Percentiles rank a stretch among this genome's conserved stretches.
Evolutionary conservation across 495 filamentous ascomycete species (phyloP).

Genomic region (Trichoderma gamsii): DNA sequence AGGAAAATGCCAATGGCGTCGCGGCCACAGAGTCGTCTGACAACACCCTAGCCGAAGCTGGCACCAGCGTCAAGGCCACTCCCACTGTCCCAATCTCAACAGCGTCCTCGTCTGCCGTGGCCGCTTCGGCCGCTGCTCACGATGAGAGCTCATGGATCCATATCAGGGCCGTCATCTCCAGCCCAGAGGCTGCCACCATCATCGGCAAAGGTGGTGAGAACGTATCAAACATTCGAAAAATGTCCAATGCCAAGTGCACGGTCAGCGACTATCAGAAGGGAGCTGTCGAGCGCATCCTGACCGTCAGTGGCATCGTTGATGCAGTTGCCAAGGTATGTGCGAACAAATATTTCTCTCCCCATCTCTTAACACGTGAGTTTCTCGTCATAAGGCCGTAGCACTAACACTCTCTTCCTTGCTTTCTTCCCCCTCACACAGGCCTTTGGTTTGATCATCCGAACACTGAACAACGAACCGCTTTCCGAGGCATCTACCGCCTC

Average conservation of each 20-base stretch:
- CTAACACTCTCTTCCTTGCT: conserved; percentile 11
- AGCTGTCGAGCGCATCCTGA: conserved; percentile 93
- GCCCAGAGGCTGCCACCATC: conserved; percentile 87
- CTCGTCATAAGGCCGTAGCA: conserved; percentile 14
- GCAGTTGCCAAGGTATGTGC: conserved; percentile 84
- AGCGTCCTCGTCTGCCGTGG: conserved; percentile 32
- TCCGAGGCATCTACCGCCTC: conserved; percentile 77
- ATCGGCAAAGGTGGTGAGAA: conserved; percentile 93
- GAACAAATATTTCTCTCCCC: not conserved
- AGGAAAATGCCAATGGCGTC: conserved; percentile 42
- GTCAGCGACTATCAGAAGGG: conserved; percentile 97
- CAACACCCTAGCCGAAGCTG: conserved; percentile 70
- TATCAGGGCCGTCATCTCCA: conserved; percentile 91
- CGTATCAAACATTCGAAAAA: conserved; percentile 77
- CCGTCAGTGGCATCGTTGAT: conserved; percentile 91
- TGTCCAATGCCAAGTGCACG: conserved; percentile 94
- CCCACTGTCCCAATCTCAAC: conserved; percentile 39
- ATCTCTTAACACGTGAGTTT: conserved; percentile 18
- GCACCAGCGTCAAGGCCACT: conserved; percentile 39
- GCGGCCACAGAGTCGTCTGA: conserved; percentile 55
- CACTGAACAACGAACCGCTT: conserved; percentile 91
- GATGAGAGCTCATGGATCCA: conserved; percentile 97
- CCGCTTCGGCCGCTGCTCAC: conserved; percentile 37
- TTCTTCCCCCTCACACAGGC: conserved; percentile 51
- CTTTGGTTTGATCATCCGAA: conserved; percentile 95